Conservation (phyloP, 139 green algal species). For the Eudorina sp. region DNA sequence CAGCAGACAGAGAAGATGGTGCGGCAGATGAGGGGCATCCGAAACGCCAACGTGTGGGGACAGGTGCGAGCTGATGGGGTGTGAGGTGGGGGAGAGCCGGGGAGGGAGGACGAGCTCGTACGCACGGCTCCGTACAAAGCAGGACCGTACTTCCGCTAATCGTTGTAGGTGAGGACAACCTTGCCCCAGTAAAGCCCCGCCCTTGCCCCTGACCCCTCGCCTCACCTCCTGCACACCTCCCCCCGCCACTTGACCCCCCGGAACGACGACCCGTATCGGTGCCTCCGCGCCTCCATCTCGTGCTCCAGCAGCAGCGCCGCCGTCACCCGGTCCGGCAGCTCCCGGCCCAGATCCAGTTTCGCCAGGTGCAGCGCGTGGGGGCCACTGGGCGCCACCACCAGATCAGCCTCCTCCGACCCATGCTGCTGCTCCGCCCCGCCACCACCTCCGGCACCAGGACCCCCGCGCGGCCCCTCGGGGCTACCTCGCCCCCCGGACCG, state of each 20-base stretch:
- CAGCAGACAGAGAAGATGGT: background rate
- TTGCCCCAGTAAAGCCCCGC: background rate
- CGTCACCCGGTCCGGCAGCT: constrained; percentile 8
- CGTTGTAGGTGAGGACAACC: background rate
- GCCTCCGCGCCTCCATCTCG: constrained; percentile 37
- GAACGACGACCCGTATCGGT: constrained; percentile 3
- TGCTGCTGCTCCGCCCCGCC: background rate
- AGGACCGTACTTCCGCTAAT: background rate
- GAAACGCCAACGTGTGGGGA: too few relatives aligned
- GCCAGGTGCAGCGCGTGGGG: background rate
- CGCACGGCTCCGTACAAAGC: background rate
- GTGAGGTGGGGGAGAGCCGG: background rate
- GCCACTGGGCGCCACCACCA: background rate
- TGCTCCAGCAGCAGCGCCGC: constrained; percentile 40
- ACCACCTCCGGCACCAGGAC: background rate
- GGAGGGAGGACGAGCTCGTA: background rate
- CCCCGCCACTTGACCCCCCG: constrained; percentile 33
- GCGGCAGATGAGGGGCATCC: too few relatives aligned
- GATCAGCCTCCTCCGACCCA: background rate
- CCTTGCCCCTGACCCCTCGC: background rate
- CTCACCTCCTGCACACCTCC: constrained; percentile 32
- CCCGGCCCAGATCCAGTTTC: background rate
- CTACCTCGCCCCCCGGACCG: background rate
- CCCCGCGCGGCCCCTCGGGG: background rate
- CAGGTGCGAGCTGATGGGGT: background rate